Evolutionary conservation across 164 flowering plant species (phyloP), one percentile per base, ranked within the genome.

Genomic region (Protea cynaroides): DNA sequence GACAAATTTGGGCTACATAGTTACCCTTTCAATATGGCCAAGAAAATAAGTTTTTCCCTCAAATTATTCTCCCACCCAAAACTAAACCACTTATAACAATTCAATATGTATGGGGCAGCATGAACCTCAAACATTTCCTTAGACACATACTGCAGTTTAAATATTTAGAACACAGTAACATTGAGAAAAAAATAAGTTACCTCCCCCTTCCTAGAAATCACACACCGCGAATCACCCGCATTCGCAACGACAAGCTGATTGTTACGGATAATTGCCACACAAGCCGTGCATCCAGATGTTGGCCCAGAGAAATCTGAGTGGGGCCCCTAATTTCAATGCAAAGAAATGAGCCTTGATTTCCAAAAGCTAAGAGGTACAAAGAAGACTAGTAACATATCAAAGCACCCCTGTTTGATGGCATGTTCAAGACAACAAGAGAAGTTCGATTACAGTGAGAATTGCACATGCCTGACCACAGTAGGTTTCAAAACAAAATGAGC

Each of bases 161-260:
- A 37, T n/a, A 25, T 24, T 7, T 25, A 53, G 63, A 50, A 59
- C 25, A 55, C 22, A 14, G 13, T 43, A 37, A 22, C 12, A 7
- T 21, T 10, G 11, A 55, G 37, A n/a, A n/a, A 21, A 54, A 69
- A 47, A 47, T n/a, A 18, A 34, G 24, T 55, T 83, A 95, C 99
- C 97, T 92, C 91, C 53, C 97, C 97, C 85, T 88, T 92, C 69
- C 98, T 79, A 38, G 97, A 95, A 63, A 95, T 83, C 53, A 95
- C 97, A 82, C 99, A 92, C 9, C 99, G 97, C 54, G 99, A 95
- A 83, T 95, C 99, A 72, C 98, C 99, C 71, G 98, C 99, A 90
- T 95, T 95, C 62, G 98, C 97, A 66, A 92, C 97, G 76, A 92
- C 36, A 58, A 95, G 85, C 69, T 86, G 92, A 69, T 85, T 92